Base-by-base conservation (phyloP, 2,329 filamentous ascomycete species). In the Fusarium globosum region DNA sequence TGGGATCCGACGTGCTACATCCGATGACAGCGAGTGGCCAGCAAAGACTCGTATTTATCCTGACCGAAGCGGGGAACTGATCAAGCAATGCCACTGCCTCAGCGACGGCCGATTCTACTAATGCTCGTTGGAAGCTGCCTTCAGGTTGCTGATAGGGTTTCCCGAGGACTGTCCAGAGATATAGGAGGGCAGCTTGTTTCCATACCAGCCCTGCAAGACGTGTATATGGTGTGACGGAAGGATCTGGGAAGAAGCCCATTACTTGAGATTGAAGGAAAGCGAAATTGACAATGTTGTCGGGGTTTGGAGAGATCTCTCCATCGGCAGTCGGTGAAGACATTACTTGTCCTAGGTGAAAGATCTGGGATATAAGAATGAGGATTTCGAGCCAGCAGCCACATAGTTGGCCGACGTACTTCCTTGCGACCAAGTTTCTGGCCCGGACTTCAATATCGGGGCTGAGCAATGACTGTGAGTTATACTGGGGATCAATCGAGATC, bases 201-300 rank as follows among this genome's bases (percentile, higher is more conserved):
- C 84, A 86, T 10, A 86, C 81, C 7, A 81, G 69, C 0, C 84
- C 85, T 0, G 83, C 84, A 1, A 85, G 74, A 14, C 81, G 81
- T 5, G 84, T 81, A 60, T 85, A 81, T 1, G 76, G 76, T 6
- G 76, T 79, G 13, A 83, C 82, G 1, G 74, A 76, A 3, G 79
- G 56, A 35, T 81, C 80, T 0, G 84, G 83, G 8, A 78, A 79
- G 77, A 83, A 86, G 7, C 76, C 80, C 51, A 84, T 74, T 4
- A 86, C 82, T 58, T 85, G 80, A 3, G 81, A 78, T 58, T 86
- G 83, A 0, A 86, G 76, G 4, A 82, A 81, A 7, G 82, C 83
- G 65, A 85, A 86, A 46, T 81, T 82, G 38, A 84, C 81, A 14
- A 86, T 81, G 26, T 85, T 81, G 59, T 86, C 84, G 1, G 85